phyloP scores from a whole-genome alignment of 331 rosid species.

The Arachis monticola region DNA sequence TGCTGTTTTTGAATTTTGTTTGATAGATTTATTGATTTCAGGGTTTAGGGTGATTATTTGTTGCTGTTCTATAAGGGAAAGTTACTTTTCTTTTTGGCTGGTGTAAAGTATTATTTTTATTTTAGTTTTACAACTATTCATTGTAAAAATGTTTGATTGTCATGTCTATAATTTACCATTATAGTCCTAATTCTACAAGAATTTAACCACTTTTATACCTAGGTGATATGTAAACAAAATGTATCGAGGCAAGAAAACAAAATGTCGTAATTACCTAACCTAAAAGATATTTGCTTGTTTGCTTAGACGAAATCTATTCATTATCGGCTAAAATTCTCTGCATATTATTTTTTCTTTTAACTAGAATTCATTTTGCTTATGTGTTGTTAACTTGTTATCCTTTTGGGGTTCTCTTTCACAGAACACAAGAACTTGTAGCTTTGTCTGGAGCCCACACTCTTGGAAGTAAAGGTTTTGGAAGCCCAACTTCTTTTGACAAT shows the following conservation, averaged over 20 bases:
- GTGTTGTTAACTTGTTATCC: no score
- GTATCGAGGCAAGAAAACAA: neutral
- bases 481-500: no score
- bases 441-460: no score
- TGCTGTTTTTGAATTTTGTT: no score
- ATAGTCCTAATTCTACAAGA: neutral
- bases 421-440: no score
- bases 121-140: slow-evolving; percentile 17
- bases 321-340: no score
- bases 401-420: no score
- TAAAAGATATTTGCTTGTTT: neutral
- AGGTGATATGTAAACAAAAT: neutral
- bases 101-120: slow-evolving; percentile 11
- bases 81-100: slow-evolving; percentile 10
- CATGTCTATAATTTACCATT: neutral
- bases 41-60: no score
- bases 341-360: neutral
- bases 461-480: no score
- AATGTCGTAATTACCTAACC: slow-evolving; percentile 1
- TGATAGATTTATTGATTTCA: no score
- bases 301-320: neutral
- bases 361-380: neutral
- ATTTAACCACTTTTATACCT: no score
- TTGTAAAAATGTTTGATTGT: slow-evolving; percentile 23
- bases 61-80: slow-evolving; percentile 12